Evolutionary conservation across 768 basidiomycete genomes (phyloP).

Genomic region (Postia placenta): DNA sequence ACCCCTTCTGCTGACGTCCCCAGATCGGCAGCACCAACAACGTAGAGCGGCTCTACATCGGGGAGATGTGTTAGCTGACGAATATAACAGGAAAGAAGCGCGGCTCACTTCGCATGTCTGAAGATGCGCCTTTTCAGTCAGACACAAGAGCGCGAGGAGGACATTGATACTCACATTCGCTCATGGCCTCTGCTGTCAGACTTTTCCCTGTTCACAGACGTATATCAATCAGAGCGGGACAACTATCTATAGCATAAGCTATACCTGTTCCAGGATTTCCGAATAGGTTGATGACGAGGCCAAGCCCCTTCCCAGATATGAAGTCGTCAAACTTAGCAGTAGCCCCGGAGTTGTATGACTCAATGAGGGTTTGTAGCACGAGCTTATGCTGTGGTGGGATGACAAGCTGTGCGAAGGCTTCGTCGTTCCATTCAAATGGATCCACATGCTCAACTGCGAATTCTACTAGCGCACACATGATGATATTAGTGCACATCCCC

Average conservation of each 20-base stretch:
- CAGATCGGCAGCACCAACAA: constrained; percentile 30
- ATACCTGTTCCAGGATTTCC: constrained; percentile 27
- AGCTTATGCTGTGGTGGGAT: constrained; percentile 24
- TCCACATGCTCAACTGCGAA: constrained; percentile 51
- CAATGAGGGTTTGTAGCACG: constrained; percentile 24
- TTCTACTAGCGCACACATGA: constrained; percentile 39
- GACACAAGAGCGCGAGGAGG: background rate
- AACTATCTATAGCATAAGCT: background rate
- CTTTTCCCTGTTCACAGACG: constrained; percentile 21
- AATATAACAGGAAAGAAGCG: background rate
- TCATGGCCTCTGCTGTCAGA: constrained; percentile 29
- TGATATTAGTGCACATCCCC: background rate
- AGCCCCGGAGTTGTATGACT: constrained; percentile 19
- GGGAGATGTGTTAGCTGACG: too few species aligned
- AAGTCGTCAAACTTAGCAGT: constrained; percentile 27
- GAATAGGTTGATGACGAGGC: constrained; percentile 28
- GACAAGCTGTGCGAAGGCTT: constrained; percentile 27
- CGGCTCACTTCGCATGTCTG: constrained; percentile 20
- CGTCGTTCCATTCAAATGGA: constrained; percentile 35
- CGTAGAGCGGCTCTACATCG: constrained; percentile 26
- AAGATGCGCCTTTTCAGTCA: too few species aligned
- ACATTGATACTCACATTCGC: constrained; percentile 23
- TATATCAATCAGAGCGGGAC: background rate
- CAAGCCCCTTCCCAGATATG: constrained; percentile 30
- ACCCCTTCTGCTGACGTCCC: constrained; percentile 27